Base-by-base conservation (phyloP, 2,329 filamentous ascomycete species). In the Clathrospora elynae region DNA sequence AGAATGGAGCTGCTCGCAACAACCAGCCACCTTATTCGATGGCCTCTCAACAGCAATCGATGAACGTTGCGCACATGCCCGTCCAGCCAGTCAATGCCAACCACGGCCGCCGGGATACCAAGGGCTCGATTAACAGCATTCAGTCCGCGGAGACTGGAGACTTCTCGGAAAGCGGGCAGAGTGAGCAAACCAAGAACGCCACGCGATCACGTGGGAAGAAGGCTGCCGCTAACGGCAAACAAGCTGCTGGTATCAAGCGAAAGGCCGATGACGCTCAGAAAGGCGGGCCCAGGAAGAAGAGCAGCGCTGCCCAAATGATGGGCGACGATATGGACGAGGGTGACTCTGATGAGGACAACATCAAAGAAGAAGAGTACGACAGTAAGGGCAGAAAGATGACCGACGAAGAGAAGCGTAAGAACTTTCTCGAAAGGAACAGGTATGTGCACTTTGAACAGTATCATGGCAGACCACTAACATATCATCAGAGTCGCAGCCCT, bases 381-480 rank as follows among this genome's bases (percentile, higher is more conserved):
- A 75, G 78, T 26, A 82, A 86, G 59, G 75, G 77, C 28, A 87
- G 84, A 70, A 96, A 96, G 77, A 95, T 96, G 90, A 96, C 91
- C 0, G 93, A 97, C 42, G 93, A 97, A 65, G 93, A 99, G 75
- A 99, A 99, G 77, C 82, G 93, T 28, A 96, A 95, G 75, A 99
- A 97, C 68, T 99, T 99, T 71, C 77, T 99, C 2, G 93, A 99
- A 67, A 81, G 93, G 18, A 99, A 99, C 71, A 85, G 92, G 92
- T 95, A 83, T 62, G 83, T 74, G 33, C 18, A 8, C 29, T 7
- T 29, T 11, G 26, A 34, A 20, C 6, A 33, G 6, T 18, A 7
- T 13, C 10, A n/a, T 11, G 17, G 6, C 2, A 17, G 10, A 30
- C 17, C 47, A n/a, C 62, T 71, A 54, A 71, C 42, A 17, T 26